Conservation (phyloP, 2,329 filamentous ascomycete genomes). For the Fusarium circinatum region DNA sequence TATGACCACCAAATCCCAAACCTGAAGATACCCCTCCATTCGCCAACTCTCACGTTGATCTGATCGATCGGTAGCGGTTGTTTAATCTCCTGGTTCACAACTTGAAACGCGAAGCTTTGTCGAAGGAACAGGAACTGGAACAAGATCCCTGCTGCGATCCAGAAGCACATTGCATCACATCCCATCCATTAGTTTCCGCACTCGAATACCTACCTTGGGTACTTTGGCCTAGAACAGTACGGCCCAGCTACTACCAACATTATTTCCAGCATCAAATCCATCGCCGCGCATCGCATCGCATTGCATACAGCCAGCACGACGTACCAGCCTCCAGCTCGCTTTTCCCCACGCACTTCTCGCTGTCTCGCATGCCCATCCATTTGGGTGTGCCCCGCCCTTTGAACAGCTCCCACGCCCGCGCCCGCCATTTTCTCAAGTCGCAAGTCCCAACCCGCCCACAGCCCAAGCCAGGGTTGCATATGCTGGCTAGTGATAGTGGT, state of each 20-base stretch:
- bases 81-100: not conserved
- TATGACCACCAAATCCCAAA: not conserved
- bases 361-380: conserved; percentile 1
- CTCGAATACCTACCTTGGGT: not conserved
- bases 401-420: conserved; percentile 18
- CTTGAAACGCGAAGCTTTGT: conserved; percentile 22
- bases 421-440: conserved; percentile 3
- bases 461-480: conserved; percentile 24
- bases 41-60: not conserved
- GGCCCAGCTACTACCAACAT: not conserved
- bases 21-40: not conserved
- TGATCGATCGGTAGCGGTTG: not conserved
- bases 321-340: conserved; percentile 14
- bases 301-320: not conserved
- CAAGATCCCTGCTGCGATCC: conserved; percentile 29
- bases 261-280: not conserved
- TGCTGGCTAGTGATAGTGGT: conserved; percentile 32
- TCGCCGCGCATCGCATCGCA: not conserved
- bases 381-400: conserved; percentile 14
- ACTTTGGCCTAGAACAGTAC: not conserved
- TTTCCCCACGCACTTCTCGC: conserved; percentile 11
- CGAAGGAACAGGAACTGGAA: conserved; percentile 13
- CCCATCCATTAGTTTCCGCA: not conserved
- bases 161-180: not conserved
- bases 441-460: conserved; percentile 5